Conservation (phyloP, 2,329 filamentous ascomycete species). For the Xylaria sp. region DNA sequence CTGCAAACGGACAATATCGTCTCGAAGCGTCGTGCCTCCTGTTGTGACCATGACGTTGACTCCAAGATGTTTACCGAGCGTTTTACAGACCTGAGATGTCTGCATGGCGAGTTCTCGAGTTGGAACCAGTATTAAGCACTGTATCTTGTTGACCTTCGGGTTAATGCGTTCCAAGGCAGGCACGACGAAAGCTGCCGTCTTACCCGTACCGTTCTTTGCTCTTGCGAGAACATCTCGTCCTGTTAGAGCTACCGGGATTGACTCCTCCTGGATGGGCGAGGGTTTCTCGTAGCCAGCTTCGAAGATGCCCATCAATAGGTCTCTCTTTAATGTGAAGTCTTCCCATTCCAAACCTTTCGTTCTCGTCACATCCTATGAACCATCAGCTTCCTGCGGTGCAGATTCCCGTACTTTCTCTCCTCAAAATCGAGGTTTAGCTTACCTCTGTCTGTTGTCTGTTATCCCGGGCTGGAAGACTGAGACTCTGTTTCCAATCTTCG, state of each 20-base stretch:
- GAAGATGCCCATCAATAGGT: slow-evolving; percentile 98
- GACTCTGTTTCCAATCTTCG: slow-evolving; percentile 73
- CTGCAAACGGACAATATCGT: slow-evolving; percentile 93
- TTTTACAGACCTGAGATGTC: slow-evolving; percentile 99
- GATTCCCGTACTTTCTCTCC: not conserved
- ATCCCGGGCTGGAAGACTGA: slow-evolving; percentile 75
- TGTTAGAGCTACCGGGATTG: slow-evolving; percentile 93
- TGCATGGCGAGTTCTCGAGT: slow-evolving; percentile 97
- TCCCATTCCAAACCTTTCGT: slow-evolving; percentile 98
- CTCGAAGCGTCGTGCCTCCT: slow-evolving; percentile 89
- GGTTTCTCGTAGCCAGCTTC: slow-evolving; percentile 99
- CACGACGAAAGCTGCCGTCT: slow-evolving; percentile 97
- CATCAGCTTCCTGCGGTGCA: slow-evolving; percentile 16
- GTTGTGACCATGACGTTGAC: slow-evolving; percentile 99
- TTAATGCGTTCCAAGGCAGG: slow-evolving; percentile 95
- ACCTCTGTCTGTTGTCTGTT: slow-evolving; percentile 82
- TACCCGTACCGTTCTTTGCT: slow-evolving; percentile 98
- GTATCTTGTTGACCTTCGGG: slow-evolving; percentile 93
- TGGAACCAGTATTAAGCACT: slow-evolving; percentile 93
- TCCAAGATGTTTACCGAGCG: slow-evolving; percentile 91
- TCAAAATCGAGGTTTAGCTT: slow-evolving; percentile 27
- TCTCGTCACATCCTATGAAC: slow-evolving; percentile 85
- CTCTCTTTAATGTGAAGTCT: slow-evolving; percentile 92
- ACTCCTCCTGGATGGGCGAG: slow-evolving; percentile 98
- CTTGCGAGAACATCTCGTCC: slow-evolving; percentile 93